Base-by-base conservation (phyloP, 176 grass and related monocot species). In the Eleusine coracana region DNA sequence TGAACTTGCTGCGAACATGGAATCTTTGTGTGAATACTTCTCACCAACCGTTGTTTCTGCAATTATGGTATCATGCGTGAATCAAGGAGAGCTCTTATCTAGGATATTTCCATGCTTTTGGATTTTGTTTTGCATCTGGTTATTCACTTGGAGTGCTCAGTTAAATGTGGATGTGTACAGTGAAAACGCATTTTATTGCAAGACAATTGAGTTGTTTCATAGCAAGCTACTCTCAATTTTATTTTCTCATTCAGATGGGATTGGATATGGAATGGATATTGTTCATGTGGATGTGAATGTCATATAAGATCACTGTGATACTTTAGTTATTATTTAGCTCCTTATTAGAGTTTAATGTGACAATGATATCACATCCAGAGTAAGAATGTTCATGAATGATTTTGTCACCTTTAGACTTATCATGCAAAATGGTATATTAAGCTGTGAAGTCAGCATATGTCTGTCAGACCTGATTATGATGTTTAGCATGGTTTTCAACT, bases 401-500 rank as follows among this genome's bases (percentile, higher is more conserved):
- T 25, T 25, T 25, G 25, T 25, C 25, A 25, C 25, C 25, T 25
- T 25, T 34, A 49, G 5, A 31, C 13, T 64, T 36, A 39, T 73
- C 38, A 15, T 80, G 34, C 36, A 75, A 15, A 50, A 74, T 39
- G 13, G 4, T 62, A 55, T 62, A 48, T 48, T 48, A 61, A 58
- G 40, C 16, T 41, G 13, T 18, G 46, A n/a, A 59, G 65, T 83
- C 18, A 38, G 25, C 31, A 79, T 39, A 31, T 66, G 52, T 20
- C 25, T 25, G 25, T 25, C 25, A 25, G 25, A 25, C 25, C 25
- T 25, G 25, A 25, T 25, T 25, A 25, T 25, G 37, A 78, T 68
- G n/a, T 75, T 42, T 37, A 75, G n/a, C 44, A 65, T 62, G 60
- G 41, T 5, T 73, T 85, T 65, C 42, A 80, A 18, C 61, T 75